Percentiles rank a stretch among this genome's conserved stretches.
These are phyloP conservation scores for Syzygium grande DNA, from an alignment of 345 rosid species.

Conservation along the genomic window DNA sequence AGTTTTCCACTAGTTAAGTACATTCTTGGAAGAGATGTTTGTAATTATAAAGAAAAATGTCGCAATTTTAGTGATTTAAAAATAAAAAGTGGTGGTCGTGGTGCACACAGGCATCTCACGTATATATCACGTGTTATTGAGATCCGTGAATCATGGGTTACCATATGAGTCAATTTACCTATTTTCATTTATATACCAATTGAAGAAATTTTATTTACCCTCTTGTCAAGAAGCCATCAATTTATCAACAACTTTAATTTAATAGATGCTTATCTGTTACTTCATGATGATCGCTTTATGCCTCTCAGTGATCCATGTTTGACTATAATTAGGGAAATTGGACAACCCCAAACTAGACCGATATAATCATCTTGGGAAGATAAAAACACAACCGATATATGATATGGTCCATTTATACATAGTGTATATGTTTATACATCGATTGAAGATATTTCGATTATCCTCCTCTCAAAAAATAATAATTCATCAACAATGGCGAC, in stretches of 20 bases:
- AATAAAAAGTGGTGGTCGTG: background rate
- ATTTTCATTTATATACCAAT: background rate
- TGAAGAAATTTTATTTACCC: background rate
- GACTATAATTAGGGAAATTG: background rate
- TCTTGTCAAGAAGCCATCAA: background rate
- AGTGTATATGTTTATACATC: background rate
- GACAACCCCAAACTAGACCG: background rate
- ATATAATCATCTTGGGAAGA: too few species aligned
- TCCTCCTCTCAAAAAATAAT: too few species aligned
- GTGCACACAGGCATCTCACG: background rate
- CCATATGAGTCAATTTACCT: background rate
- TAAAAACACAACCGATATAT: too few species aligned
- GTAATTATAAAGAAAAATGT: background rate
- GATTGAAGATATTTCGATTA: background rate
- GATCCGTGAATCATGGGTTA: accelerated
- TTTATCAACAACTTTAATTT: background rate
- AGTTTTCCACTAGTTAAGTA: background rate
- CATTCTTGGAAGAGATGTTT: background rate
- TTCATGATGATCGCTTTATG: background rate
- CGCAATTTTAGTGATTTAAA: background rate
- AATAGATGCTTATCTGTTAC: background rate
- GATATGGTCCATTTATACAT: too few species aligned
- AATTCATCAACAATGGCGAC: too few species aligned
- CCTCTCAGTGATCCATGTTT: background rate
- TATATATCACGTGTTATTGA: too few species aligned